phyloP scores from a whole-genome alignment of 2,329 filamentous ascomycete genomes.

The Blastomyces gilchristii region DNA sequence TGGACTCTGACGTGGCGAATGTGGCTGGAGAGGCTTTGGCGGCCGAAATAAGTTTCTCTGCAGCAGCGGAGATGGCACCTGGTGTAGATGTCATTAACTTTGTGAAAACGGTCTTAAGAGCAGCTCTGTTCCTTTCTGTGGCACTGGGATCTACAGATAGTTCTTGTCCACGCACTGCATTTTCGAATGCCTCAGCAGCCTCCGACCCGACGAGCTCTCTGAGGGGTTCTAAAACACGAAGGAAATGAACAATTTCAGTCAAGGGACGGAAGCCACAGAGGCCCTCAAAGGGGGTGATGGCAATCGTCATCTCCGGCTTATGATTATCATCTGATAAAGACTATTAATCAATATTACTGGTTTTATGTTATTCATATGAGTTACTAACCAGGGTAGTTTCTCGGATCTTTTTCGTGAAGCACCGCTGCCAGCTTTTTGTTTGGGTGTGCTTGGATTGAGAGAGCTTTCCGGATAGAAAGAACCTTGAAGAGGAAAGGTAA shows the following conservation, averaged over 20 bases:
- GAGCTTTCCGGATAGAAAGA: constrained; percentile 84
- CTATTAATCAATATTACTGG: neutral
- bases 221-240: constrained; percentile 55
- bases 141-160: constrained; percentile 38
- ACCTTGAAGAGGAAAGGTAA: constrained; percentile 98
- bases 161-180: constrained; percentile 47
- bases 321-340: constrained; percentile 74
- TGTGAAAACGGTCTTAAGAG: constrained; percentile 63
- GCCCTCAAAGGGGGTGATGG: constrained; percentile 90
- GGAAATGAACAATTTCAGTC: constrained; percentile 75
- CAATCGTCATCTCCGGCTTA: constrained; percentile 99
- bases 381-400: constrained; percentile 67
- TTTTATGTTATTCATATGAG: neutral
- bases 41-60: constrained; percentile 58
- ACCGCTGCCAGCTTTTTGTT: constrained; percentile 90
- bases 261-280: constrained; percentile 91
- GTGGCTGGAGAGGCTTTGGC: constrained; percentile 56
- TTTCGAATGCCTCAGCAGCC: constrained; percentile 45
- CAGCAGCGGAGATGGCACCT: constrained; percentile 53
- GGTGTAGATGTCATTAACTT: constrained; percentile 69
- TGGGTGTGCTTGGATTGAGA: constrained; percentile 94
- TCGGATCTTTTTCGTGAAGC: constrained; percentile 73
- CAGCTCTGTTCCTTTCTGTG: constrained; percentile 60
- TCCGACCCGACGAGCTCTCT: constrained; percentile 52
- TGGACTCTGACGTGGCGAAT: constrained; percentile 53